Conservation (phyloP, 208 protist genomes). For the Strigomonas oncopelti region DNA sequence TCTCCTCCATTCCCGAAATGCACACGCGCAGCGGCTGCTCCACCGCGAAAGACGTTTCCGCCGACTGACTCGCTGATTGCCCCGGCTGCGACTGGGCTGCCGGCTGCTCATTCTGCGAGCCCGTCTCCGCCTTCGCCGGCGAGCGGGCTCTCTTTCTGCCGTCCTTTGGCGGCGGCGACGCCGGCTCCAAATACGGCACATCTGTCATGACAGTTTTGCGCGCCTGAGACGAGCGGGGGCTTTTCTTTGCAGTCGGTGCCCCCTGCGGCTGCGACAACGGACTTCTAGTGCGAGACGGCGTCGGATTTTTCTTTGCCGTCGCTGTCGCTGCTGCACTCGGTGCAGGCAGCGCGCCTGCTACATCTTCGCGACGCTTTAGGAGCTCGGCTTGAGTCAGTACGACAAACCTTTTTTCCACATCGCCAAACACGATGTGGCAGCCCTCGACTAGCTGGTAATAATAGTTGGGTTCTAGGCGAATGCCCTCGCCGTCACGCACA, state of each 20-base stretch:
- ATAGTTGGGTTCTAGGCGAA: conserved; percentile 59
- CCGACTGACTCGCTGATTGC: too few species aligned
- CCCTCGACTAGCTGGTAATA: conserved; percentile 76
- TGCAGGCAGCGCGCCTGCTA: not conserved
- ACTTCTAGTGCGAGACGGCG: not conserved
- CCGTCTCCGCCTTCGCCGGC: too few species aligned
- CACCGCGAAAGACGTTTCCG: too few species aligned
- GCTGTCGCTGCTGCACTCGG: conserved; percentile 15
- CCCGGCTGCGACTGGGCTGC: too few species aligned
- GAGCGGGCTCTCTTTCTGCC: too few species aligned
- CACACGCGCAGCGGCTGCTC: too few species aligned
- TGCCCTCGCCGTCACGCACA: conserved; percentile 40
- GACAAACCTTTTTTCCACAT: conserved; percentile 55
- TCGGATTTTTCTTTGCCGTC: conserved; percentile 14
- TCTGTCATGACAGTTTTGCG: too few species aligned
- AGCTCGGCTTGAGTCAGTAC: conserved; percentile 1
- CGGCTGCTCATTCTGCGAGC: too few species aligned
- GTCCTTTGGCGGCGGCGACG: too few species aligned
- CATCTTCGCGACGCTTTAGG: not conserved
- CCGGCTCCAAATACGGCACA: too few species aligned
- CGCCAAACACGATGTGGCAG: conserved; percentile 72
- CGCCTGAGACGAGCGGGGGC: too few species aligned
- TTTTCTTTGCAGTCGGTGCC: too few species aligned
- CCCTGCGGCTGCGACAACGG: not conserved
- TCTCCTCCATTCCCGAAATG: conserved; percentile 63